Conservation (phyloP, 495 filamentous ascomycete species). For the Platismatia glauca region DNA sequence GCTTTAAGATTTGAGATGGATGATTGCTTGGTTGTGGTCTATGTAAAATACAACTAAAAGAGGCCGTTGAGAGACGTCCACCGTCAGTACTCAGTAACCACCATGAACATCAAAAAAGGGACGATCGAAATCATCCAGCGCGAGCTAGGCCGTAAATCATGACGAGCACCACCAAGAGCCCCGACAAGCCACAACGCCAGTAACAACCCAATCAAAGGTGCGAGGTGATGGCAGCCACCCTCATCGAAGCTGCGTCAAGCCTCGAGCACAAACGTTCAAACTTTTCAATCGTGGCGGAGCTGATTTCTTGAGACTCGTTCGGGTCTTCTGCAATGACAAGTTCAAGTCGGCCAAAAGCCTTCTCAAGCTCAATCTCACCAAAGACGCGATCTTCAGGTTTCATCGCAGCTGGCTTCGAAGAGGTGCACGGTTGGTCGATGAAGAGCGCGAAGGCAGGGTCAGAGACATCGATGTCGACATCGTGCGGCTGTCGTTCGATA, state of each 20-base stretch:
- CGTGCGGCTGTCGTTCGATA: constrained; percentile 20
- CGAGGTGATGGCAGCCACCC: constrained; percentile 39
- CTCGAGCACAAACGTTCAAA: constrained; percentile 40
- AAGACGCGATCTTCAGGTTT: constrained; percentile 36
- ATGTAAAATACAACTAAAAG: not conserved
- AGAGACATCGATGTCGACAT: constrained; percentile 47
- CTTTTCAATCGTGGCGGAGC: constrained; percentile 29
- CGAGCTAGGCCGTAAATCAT: constrained; percentile 5
- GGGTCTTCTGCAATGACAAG: constrained; percentile 51
- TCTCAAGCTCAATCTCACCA: constrained; percentile 47
- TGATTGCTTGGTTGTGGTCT: not conserved
- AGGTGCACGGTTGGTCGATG: constrained; percentile 34
- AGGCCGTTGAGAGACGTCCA: not conserved
- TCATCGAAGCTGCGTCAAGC: constrained; percentile 43
- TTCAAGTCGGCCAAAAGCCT: constrained; percentile 48
- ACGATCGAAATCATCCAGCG: not conserved
- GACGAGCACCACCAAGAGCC: not conserved
- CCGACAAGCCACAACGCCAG: constrained; percentile 4
- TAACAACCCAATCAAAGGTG: constrained; percentile 31
- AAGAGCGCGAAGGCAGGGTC: constrained; percentile 54
- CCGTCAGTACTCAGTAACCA: not conserved
- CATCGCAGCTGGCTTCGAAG: constrained; percentile 22
- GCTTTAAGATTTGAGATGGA: not conserved
- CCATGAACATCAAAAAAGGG: not conserved
- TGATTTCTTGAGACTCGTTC: constrained; percentile 18